Base-by-base conservation (phyloP, 768 basidiomycete species). In the Cyclocybe cylindracea region DNA sequence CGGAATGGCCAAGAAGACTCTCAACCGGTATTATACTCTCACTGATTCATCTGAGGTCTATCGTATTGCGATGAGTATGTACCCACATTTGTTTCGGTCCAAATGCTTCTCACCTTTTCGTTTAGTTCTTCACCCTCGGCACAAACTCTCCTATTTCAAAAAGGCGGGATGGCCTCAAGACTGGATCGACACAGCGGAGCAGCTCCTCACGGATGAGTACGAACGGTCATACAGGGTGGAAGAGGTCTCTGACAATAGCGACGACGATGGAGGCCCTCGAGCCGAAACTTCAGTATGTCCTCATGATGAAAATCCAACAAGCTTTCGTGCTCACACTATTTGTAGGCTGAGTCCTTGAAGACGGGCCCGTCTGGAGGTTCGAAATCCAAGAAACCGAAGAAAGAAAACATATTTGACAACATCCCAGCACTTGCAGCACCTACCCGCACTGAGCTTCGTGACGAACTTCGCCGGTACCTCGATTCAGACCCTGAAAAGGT, bases 331-430 rank as follows among this genome's bases (percentile, higher is more conserved):
- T 11, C 39, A 14, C 16, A 14, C 19, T n/a, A 39, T 13, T n/a
- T n/a, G n/a, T n/a, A n/a, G n/a, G n/a, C n/a, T n/a, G n/a, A n/a
- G n/a, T n/a, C n/a, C n/a, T n/a, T n/a, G n/a, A n/a, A n/a, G n/a
- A n/a, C n/a, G n/a, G n/a, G n/a, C n/a, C n/a, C n/a, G n/a, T n/a
- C n/a, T n/a, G n/a, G n/a, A n/a, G n/a, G n/a, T n/a, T n/a, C n/a
- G n/a, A n/a, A 32, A 6, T 19, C 29, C 29, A 29, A 24, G 2
- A 16, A 8, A 41, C 33, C 48, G 1, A 48, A 33, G 9, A n/a
- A n/a, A n/a, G n/a, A n/a, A n/a, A 71, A 70, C 55, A 67, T 70
- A 0, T 71, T 72, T 38, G 65, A 72, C 46, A 34, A 63, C n/a
- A 57, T 71, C 3, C 64, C 66, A 2, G 46, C 57, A 0, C 65